A percentile compares a stretch with the other conserved stretches of the same genome.
Conservation (phyloP, 1,139 yeast species). For the Geotrichum phurueaensis region DNA sequence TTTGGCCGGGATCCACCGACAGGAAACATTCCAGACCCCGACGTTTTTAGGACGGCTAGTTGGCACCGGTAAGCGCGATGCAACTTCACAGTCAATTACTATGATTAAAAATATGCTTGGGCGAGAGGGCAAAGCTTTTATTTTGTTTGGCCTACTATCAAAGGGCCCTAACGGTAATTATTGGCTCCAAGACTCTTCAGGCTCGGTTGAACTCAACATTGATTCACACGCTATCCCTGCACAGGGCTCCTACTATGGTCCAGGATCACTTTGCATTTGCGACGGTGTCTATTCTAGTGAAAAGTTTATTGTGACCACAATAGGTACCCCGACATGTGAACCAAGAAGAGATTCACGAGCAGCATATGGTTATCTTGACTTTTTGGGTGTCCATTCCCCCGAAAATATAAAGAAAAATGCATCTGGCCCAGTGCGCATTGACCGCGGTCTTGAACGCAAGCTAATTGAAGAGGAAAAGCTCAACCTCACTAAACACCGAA, state of each 20-base stretch:
- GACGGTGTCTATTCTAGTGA: slow-evolving; percentile 77
- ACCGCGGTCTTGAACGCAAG: slow-evolving; percentile 51
- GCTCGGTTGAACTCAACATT: slow-evolving; percentile 65
- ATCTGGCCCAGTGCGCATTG: slow-evolving; percentile 26
- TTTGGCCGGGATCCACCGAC: slow-evolving; percentile 65
- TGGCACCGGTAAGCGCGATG: slow-evolving; percentile 18
- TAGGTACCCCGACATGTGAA: slow-evolving; percentile 89
- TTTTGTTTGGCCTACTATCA: slow-evolving; percentile 70
- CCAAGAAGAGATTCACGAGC: slow-evolving; percentile 58
- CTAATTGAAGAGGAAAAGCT: slow-evolving; percentile 53
- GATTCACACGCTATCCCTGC: slow-evolving; percentile 53
- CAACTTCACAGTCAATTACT: slow-evolving; percentile 52
- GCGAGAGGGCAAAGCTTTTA: slow-evolving; percentile 67
- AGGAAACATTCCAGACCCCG: slow-evolving; percentile 58
- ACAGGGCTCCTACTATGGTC: slow-evolving; percentile 61
- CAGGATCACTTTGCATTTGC: slow-evolving; percentile 74
- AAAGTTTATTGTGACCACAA: slow-evolving; percentile 65
- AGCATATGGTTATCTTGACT: slow-evolving; percentile 73
- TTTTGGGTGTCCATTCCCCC: slow-evolving; percentile 59
- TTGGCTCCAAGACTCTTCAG: slow-evolving; percentile 77
- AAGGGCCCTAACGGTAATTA: slow-evolving; percentile 60
- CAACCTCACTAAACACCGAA: slow-evolving; percentile 45
- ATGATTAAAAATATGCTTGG: slow-evolving; percentile 80
- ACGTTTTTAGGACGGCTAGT: slow-evolving; percentile 28
- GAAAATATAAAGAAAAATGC: slow-evolving; percentile 22